Base-by-base conservation (phyloP, 2,329 filamentous ascomycete species). In the Beauveria varroae region DNA sequence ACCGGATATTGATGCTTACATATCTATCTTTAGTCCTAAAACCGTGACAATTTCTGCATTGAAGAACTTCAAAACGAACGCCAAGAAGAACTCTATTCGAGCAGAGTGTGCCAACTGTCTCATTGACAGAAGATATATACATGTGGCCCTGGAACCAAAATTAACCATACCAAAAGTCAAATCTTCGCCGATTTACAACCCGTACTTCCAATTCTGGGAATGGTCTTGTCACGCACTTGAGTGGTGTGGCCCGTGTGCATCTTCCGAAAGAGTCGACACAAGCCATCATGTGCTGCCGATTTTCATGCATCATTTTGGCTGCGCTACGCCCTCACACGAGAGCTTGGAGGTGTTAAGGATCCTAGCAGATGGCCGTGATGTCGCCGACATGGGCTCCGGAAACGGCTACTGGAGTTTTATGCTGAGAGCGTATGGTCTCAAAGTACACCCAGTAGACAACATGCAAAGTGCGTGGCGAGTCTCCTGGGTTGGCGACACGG, bases 231-330 rank as follows among this genome's bases (percentile, higher is more conserved):
- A 81, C 30, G 79, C 79, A 63, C 77, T 91, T 8, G 82, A 87
- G 72, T 88, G 86, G 86, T 81, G 80, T 55, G 86, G 87, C 1
- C 85, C 87, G 3, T 74, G 81, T 68, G 72, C 76, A 16, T 73
- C 74, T 41, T 82, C 86, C 3, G 78, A 76, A 18, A 73, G 78
- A 28, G 79, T 82, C 4, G 79, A 77, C 57, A 80, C 78, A 63
- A 82, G 81, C 55, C 89, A 92, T 73, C 87, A 88, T 66, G 78
- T 90, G 7, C 79, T 91, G 9, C 88, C 88, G 2, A 77, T 91
- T 20, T 79, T 91, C 60, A 91, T 91, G 80, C 88, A 91, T 74
- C 88, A 92, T 72, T 91, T 91, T 71, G 88, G 88, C 56, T 92
- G 88, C 73, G 82, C 83, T 1, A 85, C 85, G 22, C 89, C 89